Conservation (phyloP, 768 basidiomycete genomes). For the Boletus rufocinnamomeus region DNA sequence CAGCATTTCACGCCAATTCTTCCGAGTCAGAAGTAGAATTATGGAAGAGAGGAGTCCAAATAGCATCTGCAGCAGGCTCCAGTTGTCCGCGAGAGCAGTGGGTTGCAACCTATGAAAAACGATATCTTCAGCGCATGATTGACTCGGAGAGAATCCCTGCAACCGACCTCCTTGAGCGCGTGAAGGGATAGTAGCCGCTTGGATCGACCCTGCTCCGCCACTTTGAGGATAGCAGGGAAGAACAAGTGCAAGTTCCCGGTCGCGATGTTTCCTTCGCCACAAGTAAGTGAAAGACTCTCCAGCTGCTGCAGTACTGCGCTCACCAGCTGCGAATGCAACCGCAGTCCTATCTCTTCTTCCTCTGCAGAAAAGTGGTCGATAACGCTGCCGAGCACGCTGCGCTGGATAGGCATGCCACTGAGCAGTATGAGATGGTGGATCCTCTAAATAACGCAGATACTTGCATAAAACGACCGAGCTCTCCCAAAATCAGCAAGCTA, state of each 20-base stretch:
- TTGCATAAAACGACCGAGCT: constrained; percentile 90
- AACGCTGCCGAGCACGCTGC: constrained; percentile 64
- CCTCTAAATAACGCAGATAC: background rate
- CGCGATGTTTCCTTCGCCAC: constrained; percentile 81
- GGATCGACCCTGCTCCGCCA: constrained; percentile 71
- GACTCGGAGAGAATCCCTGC: background rate
- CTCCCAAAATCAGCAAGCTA: constrained; percentile 86
- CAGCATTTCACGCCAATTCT: constrained; percentile 90
- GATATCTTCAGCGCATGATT: background rate
- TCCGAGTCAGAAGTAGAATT: constrained; percentile 82
- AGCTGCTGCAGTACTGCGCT: constrained; percentile 17
- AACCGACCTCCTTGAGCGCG: constrained; percentile 83
- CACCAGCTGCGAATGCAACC: constrained; percentile 92
- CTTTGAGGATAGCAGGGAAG: constrained; percentile 80
- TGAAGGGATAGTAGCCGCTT: constrained; percentile 86
- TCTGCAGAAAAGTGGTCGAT: constrained; percentile 76
- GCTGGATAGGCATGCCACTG: constrained; percentile 85
- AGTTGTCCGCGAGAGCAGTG: constrained; percentile 85
- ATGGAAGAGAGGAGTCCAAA: constrained; percentile 92
- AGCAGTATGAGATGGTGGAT: constrained; percentile 4
- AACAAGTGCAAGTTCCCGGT: constrained; percentile 90
- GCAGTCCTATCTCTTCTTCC: constrained; percentile 88
- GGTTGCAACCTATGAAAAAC: constrained; percentile 70
- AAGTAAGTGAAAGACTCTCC: background rate
- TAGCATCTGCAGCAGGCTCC: constrained; percentile 81